Conservation (phyloP, 805 yeast species). For the Starmerella lactis-condensi region DNA sequence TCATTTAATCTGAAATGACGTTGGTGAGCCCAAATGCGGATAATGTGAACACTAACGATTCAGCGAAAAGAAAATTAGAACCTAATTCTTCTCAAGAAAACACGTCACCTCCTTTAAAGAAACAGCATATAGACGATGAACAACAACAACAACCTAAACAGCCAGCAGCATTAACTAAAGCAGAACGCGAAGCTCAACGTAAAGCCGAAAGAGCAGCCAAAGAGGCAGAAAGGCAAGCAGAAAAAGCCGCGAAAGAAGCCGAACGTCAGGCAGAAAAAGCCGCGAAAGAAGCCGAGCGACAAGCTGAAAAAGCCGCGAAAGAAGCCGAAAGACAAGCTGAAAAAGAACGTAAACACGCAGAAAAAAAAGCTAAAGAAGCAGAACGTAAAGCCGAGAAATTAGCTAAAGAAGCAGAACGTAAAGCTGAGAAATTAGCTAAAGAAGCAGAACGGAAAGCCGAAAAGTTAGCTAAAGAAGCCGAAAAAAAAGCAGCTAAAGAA, state of each 20-base stretch:
- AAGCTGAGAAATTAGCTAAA: conserved; percentile 13
- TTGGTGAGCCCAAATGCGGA: no score
- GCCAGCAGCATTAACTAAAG: no score
- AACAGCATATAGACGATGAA: no score
- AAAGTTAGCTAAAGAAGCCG: conserved; percentile 12
- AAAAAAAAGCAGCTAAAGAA: no score
- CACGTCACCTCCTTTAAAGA: no score
- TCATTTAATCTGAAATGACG: no score
- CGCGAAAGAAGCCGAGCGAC: conserved; percentile 13
- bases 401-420: conserved; percentile 10
- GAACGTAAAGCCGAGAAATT: conserved; percentile 13
- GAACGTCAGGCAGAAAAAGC: conserved; percentile 12
- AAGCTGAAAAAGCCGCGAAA: conserved; percentile 9
- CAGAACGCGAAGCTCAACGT: conserved; percentile 1
- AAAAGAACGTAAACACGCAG: conserved; percentile 14
- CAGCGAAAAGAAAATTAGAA: no score
- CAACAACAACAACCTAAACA: no score
- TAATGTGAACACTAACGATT: no score
- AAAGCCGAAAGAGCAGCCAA: conserved; percentile 2
- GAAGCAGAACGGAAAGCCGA: conserved; percentile 11
- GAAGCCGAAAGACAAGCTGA: conserved; percentile 8
- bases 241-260: conserved; percentile 14
- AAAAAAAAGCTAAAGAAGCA: conserved; percentile 12
- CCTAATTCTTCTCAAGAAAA: no score
- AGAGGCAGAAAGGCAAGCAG: neutral